Conservation (phyloP, 768 basidiomycete species). For the Termitomyces sp. region DNA sequence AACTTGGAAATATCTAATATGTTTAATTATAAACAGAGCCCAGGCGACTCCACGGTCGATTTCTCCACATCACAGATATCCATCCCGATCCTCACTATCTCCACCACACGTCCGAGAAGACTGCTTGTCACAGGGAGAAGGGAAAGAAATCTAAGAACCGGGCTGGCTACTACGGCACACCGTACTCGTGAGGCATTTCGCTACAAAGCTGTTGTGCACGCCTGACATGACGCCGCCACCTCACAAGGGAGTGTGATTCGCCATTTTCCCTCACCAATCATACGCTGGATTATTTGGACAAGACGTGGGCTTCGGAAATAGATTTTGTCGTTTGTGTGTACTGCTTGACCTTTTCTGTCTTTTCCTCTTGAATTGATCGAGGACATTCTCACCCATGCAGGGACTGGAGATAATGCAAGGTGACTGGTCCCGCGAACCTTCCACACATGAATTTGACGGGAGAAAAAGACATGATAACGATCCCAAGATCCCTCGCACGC, state of each 20-base stretch:
- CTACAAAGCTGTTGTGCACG: neutral
- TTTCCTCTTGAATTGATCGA: neutral
- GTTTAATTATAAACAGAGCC: slow-evolving; percentile 26
- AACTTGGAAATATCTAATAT: neutral
- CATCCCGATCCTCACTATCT: slow-evolving; percentile 74
- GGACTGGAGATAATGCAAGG: slow-evolving; percentile 78
- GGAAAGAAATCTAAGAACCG: slow-evolving; percentile 45
- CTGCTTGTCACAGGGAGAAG: slow-evolving; percentile 64
- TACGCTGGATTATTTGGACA: slow-evolving; percentile 74
- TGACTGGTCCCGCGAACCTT: slow-evolving; percentile 16
- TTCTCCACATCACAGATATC: slow-evolving; percentile 79
- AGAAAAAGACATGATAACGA: slow-evolving; percentile 76
- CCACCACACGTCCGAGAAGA: slow-evolving; percentile 43
- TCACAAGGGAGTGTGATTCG: slow-evolving; percentile 69
- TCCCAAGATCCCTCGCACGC: slow-evolving; percentile 71
- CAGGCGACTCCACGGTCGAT: slow-evolving; percentile 60
- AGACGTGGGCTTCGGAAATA: slow-evolving; percentile 76
- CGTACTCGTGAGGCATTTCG: slow-evolving; percentile 49
- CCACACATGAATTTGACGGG: neutral
- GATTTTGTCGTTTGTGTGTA: slow-evolving; percentile 85
- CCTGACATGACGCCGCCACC: neutral
- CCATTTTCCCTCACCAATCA: slow-evolving; percentile 74
- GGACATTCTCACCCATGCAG: slow-evolving; percentile 23
- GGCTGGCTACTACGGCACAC: slow-evolving; percentile 61
- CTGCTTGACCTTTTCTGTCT: slow-evolving; percentile 3